Evolutionary conservation across 768 basidiomycete species (phyloP), one percentile per base, ranked within the genome.

Genomic region (Boletus pseudo-olivaceus): DNA sequence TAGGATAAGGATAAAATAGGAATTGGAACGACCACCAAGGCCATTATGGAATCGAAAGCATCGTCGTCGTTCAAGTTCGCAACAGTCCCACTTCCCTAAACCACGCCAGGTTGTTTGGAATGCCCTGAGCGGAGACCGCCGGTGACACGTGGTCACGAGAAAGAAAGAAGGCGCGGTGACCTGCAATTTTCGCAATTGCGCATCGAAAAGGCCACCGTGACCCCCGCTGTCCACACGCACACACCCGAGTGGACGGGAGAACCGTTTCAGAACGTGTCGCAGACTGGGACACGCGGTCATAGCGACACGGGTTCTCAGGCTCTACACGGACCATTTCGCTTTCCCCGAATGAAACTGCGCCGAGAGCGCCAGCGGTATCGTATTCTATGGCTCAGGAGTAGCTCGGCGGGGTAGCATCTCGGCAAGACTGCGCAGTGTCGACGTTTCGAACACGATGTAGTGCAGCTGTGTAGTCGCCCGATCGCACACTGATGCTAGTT

Each of bases 131-230:
- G 46, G 60, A 39, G 29, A 50, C 37, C 43, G 38, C 53, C 59
- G 50, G 20, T 4, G 44, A 10, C 43, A 41, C 42, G 30, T n/a
- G 27, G 26, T 15, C 23, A 27, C 39, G 19, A 41, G 39, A 47
- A 58, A 27, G 51, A 29, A 48, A 45, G 47, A 55, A 59, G 60
- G 19, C 33, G 35, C 61, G 53, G 57, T 29, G 61, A 51, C 43
- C 33, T 54, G 29, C 38, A 26, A 17, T 3, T 26, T n/a, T 17
- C 27, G 19, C 41, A 40, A 27, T 27, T 19, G 27, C 41, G 14
- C 33, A 45, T 45, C 53, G 33, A 49, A 56, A 61, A 47, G 32
- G 27, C 35, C 49, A 50, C 23, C 38, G 33, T 33, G 26, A 38
- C 42, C 27, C 35, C 38, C 29, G 38, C 26, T 23, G 38, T 8